Evolutionary conservation across 2,329 filamentous ascomycete genomes (phyloP).

Genomic region (Fusarium citri): DNA sequence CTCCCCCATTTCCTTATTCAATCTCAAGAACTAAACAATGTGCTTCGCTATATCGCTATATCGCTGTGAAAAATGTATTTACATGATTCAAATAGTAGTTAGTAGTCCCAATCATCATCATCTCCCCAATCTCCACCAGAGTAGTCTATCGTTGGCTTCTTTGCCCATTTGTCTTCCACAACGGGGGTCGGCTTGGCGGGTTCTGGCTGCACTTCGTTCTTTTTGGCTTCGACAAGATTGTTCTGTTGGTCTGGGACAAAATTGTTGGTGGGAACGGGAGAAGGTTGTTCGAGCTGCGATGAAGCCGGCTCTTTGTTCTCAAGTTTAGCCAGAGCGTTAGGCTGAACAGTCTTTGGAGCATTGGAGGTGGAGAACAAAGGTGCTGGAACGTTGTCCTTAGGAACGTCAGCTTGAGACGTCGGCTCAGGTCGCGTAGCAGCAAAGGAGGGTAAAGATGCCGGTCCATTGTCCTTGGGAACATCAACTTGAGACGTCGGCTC

Average conservation of each 20-base stretch:
- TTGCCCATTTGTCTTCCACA: constrained; percentile 42
- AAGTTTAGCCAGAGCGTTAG: not conserved
- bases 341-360: constrained; percentile 15
- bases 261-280: constrained; percentile 6
- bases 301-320: constrained; percentile 10
- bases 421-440: constrained; percentile 1
- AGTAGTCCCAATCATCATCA: constrained; percentile 46
- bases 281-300: constrained; percentile 6
- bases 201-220: not conserved
- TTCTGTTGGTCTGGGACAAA: constrained; percentile 9
- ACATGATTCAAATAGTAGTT: constrained; percentile 22
- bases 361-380: constrained; percentile 25
- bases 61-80: not conserved
- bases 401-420: not conserved
- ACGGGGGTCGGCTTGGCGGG: not conserved
- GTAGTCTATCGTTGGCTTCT: constrained; percentile 42
- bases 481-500: not conserved
- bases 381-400: not conserved
- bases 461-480: not conserved
- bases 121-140: constrained; percentile 46
- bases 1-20: constrained; percentile 5
- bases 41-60: constrained; percentile 23
- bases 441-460: not conserved
- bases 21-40: constrained; percentile 14
- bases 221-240: not conserved